Evolutionary conservation across 1,284 basidiomycete species (phyloP).

Genomic region (Tremellales sp.): DNA sequence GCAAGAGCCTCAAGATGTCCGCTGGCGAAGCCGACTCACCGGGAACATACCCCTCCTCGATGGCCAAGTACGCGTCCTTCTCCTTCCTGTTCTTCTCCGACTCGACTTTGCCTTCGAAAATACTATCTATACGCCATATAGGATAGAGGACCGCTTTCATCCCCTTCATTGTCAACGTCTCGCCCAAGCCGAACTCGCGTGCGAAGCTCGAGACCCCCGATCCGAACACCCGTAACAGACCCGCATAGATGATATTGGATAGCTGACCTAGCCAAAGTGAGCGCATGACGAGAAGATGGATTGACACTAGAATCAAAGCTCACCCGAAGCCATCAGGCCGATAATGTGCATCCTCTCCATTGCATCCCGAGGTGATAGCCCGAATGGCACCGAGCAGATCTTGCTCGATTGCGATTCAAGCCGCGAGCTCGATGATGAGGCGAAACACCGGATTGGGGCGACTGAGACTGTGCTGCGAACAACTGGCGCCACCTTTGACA

Average conservation of each 20-base stretch:
- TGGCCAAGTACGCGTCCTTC: constrained; percentile 18
- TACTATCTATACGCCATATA: constrained; percentile 36
- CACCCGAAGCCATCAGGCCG: constrained; percentile 24
- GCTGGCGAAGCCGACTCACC: no score
- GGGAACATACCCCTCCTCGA: constrained; percentile 37
- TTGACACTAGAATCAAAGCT: constrained; percentile 1
- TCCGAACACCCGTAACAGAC: constrained; percentile 34
- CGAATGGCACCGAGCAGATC: constrained; percentile 30
- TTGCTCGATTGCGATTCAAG: constrained; percentile 19
- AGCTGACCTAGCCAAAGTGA: constrained; percentile 7
- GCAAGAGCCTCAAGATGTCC: background rate
- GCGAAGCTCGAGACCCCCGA: constrained; percentile 16
- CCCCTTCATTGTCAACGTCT: constrained; percentile 18
- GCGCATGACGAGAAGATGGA: background rate
- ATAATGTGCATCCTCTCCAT: constrained; percentile 17
- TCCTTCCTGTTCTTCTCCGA: constrained; percentile 11
- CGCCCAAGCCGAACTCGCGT: constrained; percentile 31
- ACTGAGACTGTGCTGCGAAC: no score
- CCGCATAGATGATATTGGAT: constrained; percentile 27
- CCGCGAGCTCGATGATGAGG: background rate
- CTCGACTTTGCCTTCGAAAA: constrained; percentile 29
- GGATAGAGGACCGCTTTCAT: constrained; percentile 42
- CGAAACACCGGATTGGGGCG: no score
- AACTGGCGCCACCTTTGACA: no score
- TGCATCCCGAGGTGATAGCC: constrained; percentile 18